Conservation (phyloP, 306 rosid species). For the Dryas drummondii region DNA sequence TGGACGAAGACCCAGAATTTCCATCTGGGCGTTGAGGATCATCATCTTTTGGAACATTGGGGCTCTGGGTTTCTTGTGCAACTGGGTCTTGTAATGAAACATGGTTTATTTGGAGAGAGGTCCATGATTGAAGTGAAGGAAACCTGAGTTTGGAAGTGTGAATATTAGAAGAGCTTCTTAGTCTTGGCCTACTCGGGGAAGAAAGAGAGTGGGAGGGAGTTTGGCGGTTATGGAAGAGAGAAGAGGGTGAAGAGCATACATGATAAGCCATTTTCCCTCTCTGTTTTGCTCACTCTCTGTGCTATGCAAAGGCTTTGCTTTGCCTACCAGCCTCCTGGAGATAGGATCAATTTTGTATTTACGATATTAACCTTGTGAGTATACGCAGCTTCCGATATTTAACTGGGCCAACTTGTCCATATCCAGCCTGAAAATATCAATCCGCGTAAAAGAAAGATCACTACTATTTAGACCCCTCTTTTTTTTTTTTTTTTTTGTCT, state of each 20-base stretch:
- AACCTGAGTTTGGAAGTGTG: slow-evolving; percentile 28
- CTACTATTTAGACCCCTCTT: too few relatives aligned
- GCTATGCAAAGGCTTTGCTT: neutral
- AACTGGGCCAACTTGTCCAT: neutral
- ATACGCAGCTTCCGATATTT: neutral
- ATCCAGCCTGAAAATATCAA: too few relatives aligned
- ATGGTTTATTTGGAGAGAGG: slow-evolving; percentile 46
- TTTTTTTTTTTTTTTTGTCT: too few relatives aligned
- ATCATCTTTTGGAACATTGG: slow-evolving; percentile 17
- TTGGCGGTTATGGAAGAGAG: slow-evolving; percentile 52
- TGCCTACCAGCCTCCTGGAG: neutral
- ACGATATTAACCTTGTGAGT: slow-evolving; percentile 9
- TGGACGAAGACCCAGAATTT: slow-evolving; percentile 41
- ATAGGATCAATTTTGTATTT: neutral
- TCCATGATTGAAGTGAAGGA: slow-evolving; percentile 28
- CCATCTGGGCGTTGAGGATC: slow-evolving; percentile 32
- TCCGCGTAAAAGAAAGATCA: too few relatives aligned
- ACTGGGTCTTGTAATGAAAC: slow-evolving; percentile 61
- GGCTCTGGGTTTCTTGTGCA: slow-evolving; percentile 29
- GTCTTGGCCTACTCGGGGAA: slow-evolving; percentile 28
- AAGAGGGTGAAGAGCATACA: slow-evolving; percentile 56
- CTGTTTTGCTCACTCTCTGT: neutral
- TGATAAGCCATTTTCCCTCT: slow-evolving; percentile 60
- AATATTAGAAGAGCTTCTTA: slow-evolving; percentile 21
- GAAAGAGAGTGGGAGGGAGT: slow-evolving; percentile 28